Conservation (phyloP, 805 yeast species). For the Sugiyamaella qingdaonensis region DNA sequence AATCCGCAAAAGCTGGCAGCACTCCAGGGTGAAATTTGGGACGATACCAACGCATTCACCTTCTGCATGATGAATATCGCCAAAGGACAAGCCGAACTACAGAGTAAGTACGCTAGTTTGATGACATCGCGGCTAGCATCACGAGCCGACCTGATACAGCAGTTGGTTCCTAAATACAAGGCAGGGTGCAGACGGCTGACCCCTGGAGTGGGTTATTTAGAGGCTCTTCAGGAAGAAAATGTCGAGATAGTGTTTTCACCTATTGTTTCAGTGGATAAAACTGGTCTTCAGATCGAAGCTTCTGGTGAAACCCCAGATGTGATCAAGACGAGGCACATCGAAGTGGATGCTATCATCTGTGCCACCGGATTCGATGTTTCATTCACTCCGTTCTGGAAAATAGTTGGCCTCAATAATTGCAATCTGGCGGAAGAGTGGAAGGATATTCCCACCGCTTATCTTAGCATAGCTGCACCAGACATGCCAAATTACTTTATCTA, state of each 20-base stretch:
- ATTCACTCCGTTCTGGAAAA: constrained; percentile 9
- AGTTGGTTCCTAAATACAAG: constrained; percentile 20
- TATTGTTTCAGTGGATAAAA: constrained; percentile 3
- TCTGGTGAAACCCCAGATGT: constrained; percentile 19
- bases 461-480: constrained; percentile 18
- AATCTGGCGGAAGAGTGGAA: constrained; percentile 12
- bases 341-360: constrained; percentile 14
- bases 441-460: constrained; percentile 13
- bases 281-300: constrained; percentile 10
- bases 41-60: constrained; percentile 5
- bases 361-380: constrained; percentile 18
- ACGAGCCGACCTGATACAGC: constrained; percentile 1
- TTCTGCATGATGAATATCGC: constrained; percentile 8
- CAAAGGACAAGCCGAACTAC: constrained; percentile 5
- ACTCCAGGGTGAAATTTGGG: background rate
- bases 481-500: constrained; percentile 21
- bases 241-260: constrained; percentile 14
- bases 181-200: constrained; percentile 25
- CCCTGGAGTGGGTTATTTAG: constrained; percentile 24
- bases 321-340: constrained; percentile 24
- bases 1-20: constrained; percentile 1
- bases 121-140: constrained; percentile 4
- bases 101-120: background rate
- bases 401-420: constrained; percentile 13
- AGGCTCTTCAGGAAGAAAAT: constrained; percentile 19